Base-by-base conservation (phyloP, 1,284 basidiomycete species). In the Ganoderma sinense region DNA sequence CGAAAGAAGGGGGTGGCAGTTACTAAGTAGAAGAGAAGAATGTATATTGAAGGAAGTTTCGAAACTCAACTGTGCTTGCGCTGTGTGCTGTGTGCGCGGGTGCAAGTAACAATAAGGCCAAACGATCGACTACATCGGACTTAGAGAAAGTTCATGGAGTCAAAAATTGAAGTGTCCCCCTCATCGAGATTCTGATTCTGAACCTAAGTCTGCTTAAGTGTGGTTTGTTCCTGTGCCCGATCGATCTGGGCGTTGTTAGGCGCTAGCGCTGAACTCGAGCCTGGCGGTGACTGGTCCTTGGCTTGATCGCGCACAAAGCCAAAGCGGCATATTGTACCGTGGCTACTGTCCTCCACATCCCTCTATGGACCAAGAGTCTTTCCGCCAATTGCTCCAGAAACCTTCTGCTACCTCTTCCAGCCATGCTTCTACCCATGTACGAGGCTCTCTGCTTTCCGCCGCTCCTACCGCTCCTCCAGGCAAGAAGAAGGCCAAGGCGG, bases 291-390 rank as follows among this genome's bases (percentile, higher is more conserved):
- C 43, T 45, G 4, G 16, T 18, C 4, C 11, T 13, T 0, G 16
- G 10, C n/a, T 48, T 20, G 45, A 48, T 10, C 20, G 20, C 41
- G 6, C 16, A 48, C 45, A 48, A 20, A 48, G 10, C 45, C n/a
- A n/a, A n/a, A n/a, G n/a, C n/a, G n/a, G n/a, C n/a, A 20, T 4
- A n/a, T 23, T 0, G n/a, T 8, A n/a, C 18, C 16, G 43, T 45
- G 43, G 3, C 43, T 45, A 45, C 20, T n/a, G 20, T 20, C 23
- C n/a, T 26, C 14, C 23, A 33, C 14, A 18, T 18, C 23, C n/a
- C 36, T 6, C 45, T 4, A 71, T 64, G 66, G 66, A 61, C 64
- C 73, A 85, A 83, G 82, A 85, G 58, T 82, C 82, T 1, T 85
- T 85, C 74, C 76, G 85, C 53, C 73, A 76, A 43, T 69, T 85